A percentile compares a stretch with the other conserved stretches of the same genome.
These are phyloP conservation scores for Funneliformis mosseae DNA, from an alignment of 192 early-diverging fungal genomes.

Conservation along the genomic window DNA sequence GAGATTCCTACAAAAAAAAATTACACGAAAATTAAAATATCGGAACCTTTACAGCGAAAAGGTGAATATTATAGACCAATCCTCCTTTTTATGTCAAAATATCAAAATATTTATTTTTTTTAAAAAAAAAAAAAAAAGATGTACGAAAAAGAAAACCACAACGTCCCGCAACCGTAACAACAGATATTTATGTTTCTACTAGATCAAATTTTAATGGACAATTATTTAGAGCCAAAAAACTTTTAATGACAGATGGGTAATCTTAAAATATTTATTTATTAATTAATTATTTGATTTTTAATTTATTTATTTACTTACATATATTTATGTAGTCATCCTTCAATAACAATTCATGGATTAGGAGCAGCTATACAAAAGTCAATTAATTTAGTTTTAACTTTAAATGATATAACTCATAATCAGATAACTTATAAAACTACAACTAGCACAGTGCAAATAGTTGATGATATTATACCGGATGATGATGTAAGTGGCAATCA, in stretches of 20 bases:
- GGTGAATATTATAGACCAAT: not conserved
- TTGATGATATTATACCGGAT: constrained; percentile 78
- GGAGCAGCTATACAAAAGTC: constrained; percentile 74
- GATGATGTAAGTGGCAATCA: constrained; percentile 53
- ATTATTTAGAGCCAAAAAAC: constrained; percentile 63
- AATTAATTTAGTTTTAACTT: constrained; percentile 63
- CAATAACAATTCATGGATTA: constrained; percentile 76
- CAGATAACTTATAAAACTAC: constrained; percentile 64
- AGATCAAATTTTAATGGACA: constrained; percentile 64
- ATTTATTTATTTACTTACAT: not conserved
- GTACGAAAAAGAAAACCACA: constrained; percentile 59
- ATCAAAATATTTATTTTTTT: not conserved
- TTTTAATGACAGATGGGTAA: constrained; percentile 63
- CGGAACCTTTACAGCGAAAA: not conserved
- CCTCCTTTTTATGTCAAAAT: not conserved
- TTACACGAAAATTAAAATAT: not conserved
- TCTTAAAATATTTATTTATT: constrained; percentile 30
- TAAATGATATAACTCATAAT: constrained; percentile 59
- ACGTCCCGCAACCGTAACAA: constrained; percentile 62
- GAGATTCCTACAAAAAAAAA: not conserved
- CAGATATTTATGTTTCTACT: constrained; percentile 80
- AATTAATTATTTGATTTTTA: constrained; percentile 13
- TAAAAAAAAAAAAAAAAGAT: not conserved
- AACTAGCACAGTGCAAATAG: constrained; percentile 68
- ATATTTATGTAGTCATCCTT: constrained; percentile 45